A percentile compares a stretch with the other conserved stretches of the same genome.
These are phyloP conservation scores for Mycosarcoma maydis DNA, from an alignment of 1,284 basidiomycete species.

Conservation along the genomic window DNA sequence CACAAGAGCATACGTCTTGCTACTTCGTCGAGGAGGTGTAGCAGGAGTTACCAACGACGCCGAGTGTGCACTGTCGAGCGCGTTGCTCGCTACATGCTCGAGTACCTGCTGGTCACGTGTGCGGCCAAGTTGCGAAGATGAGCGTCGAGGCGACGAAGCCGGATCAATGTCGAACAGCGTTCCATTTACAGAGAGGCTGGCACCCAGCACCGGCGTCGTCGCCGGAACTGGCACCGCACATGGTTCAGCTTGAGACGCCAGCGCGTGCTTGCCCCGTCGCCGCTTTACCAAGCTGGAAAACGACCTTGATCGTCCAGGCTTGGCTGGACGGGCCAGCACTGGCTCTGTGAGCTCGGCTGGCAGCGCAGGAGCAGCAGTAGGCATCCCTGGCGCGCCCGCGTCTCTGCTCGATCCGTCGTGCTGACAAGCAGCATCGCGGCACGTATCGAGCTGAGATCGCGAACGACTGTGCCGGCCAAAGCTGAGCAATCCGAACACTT, in stretches of 20 bases:
- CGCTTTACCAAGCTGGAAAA: conserved; percentile 17
- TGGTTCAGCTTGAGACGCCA: not conserved
- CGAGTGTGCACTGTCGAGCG: conserved; percentile 4
- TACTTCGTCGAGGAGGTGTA: conserved; percentile 20
- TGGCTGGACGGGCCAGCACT: not conserved
- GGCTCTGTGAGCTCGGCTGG: not conserved
- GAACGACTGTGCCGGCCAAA: conserved; percentile 2
- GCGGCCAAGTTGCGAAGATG: not conserved
- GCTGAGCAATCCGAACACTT: not conserved
- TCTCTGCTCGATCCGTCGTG: not conserved
- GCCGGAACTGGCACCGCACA: not conserved
- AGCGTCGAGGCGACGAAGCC: not conserved
- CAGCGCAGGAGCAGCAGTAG: conserved; percentile 1
- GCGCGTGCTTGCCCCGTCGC: conserved; percentile 15
- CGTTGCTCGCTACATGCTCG: conserved; percentile 1
- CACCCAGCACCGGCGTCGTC: not conserved
- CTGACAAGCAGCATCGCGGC: not conserved
- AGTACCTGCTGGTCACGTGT: too few relatives aligned
- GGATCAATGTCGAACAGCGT: too few relatives aligned
- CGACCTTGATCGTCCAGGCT: conserved; percentile 2
- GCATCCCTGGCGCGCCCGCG: too few relatives aligned
- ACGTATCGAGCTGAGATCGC: conserved; percentile 1
- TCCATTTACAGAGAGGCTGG: too few relatives aligned
- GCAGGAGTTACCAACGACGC: not conserved
- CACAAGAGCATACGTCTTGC: conserved; percentile 17